These are phyloP conservation scores for Rhizoclosmatium sp. DNA, from an alignment of 192 early-diverging fungal genomes.

Conservation along the genomic window DNA sequence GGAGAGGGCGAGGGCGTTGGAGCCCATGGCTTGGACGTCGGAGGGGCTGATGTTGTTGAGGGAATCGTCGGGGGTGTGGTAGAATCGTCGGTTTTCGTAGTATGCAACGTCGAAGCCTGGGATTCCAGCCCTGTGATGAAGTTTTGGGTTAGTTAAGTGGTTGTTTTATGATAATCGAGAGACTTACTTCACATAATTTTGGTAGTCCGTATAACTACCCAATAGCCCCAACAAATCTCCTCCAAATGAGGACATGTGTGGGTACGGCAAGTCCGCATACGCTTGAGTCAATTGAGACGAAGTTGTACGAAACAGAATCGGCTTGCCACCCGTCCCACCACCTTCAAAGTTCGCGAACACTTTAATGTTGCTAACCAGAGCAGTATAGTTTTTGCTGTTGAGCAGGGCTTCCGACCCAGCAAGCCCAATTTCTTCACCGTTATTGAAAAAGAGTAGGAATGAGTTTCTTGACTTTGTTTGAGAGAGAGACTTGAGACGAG, in stretches of 20 bases:
- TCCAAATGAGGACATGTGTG: slow-evolving; percentile 9
- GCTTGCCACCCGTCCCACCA: neutral
- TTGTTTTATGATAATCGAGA: too few relatives aligned
- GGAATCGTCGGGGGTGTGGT: slow-evolving; percentile 47
- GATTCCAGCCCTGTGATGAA: slow-evolving; percentile 8
- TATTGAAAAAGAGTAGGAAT: slow-evolving; percentile 49
- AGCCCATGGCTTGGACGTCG: slow-evolving; percentile 47
- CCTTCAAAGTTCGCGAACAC: neutral
- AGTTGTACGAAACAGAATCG: neutral
- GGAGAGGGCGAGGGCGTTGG: slow-evolving; percentile 40
- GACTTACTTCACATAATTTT: slow-evolving; percentile 21
- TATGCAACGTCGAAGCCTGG: slow-evolving; percentile 51
- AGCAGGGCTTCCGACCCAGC: neutral
- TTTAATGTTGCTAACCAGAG: neutral
- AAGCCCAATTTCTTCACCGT: slow-evolving; percentile 50
- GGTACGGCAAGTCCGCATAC: neutral
- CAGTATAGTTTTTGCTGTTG: neutral
- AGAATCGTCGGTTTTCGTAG: slow-evolving; percentile 39
- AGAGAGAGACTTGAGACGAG: slow-evolving; percentile 10
- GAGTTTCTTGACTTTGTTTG: slow-evolving; percentile 5
- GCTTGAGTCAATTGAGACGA: neutral
- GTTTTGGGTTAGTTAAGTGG: too few relatives aligned
- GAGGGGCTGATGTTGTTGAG: slow-evolving; percentile 32
- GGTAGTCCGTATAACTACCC: slow-evolving; percentile 51
- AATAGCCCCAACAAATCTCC: neutral